Percentiles rank a stretch among this genome's conserved stretches.
Conservation (phyloP, 1,139 yeast genomes). For the Entelexis paramagnoliae region DNA sequence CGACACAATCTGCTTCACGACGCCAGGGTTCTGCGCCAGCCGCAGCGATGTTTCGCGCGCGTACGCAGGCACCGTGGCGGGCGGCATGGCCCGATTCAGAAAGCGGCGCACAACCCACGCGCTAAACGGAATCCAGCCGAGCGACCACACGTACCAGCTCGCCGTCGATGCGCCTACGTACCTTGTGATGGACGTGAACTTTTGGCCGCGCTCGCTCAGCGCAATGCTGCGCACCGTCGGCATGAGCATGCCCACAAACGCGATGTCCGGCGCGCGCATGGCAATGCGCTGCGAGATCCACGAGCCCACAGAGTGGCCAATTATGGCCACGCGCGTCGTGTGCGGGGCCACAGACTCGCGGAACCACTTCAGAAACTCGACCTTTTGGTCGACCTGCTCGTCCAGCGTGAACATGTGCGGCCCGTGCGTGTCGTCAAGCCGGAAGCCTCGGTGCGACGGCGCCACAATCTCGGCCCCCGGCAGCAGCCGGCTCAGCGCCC, state of each 20-base stretch:
- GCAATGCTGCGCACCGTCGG: constrained; percentile 55
- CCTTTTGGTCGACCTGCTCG: constrained; percentile 46
- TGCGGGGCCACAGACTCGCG: constrained; percentile 10
- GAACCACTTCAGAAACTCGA: constrained; percentile 34
- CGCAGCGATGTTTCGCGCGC: constrained; percentile 39
- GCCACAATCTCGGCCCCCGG: constrained; percentile 45
- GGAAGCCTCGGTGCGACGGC: constrained; percentile 47
- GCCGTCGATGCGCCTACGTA: constrained; percentile 2
- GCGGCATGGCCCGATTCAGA: constrained; percentile 7
- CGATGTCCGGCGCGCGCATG: constrained; percentile 24
- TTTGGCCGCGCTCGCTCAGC: constrained; percentile 42
- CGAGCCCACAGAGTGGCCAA: constrained; percentile 57
- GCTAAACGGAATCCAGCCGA: constrained; percentile 11
- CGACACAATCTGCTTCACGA: constrained; percentile 44
- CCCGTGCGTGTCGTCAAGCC: constrained; percentile 16
- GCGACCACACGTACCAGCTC: constrained; percentile 4
- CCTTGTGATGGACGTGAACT: constrained; percentile 30
- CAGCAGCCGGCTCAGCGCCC: constrained; percentile 35
- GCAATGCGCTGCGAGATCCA: constrained; percentile 47
- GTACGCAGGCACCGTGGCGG: constrained; percentile 27
- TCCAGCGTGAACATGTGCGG: constrained; percentile 33
- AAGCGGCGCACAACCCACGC: constrained; percentile 1
- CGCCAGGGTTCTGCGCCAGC: constrained; percentile 36
- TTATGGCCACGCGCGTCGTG: constrained; percentile 34
- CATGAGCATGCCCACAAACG: constrained; percentile 48